These are phyloP conservation scores for Triadica sebifera DNA, from an alignment of 345 rosid species.

Conservation along the genomic window DNA sequence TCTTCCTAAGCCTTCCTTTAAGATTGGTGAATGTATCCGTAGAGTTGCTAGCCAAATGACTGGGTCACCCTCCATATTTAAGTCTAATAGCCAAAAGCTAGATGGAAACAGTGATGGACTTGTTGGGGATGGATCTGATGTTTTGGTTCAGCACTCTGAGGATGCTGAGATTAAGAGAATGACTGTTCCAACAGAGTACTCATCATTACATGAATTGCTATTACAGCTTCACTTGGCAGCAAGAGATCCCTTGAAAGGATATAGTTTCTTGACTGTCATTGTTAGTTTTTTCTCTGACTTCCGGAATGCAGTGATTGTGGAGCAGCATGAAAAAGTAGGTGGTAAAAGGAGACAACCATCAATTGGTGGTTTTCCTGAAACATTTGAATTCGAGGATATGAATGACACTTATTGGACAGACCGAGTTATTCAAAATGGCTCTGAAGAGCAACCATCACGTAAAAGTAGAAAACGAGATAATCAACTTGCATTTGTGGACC, in stretches of 20 bases:
- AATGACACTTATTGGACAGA: slow-evolving; percentile 95
- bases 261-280: slow-evolving; percentile 44
- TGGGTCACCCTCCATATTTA: slow-evolving; percentile 61
- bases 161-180: slow-evolving; percentile 38
- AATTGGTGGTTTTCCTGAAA: slow-evolving; percentile 50
- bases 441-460: slow-evolving; percentile 65
- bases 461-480: slow-evolving; percentile 42
- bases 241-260: slow-evolving; percentile 49
- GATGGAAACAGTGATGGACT: slow-evolving; percentile 26
- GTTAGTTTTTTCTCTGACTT: slow-evolving; percentile 71
- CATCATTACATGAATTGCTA: slow-evolving; percentile 62
- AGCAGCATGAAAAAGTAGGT: slow-evolving; percentile 39
- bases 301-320: slow-evolving; percentile 55
- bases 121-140: slow-evolving; percentile 42
- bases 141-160: slow-evolving; percentile 30
- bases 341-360: slow-evolving; percentile 50
- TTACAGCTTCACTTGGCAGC: slow-evolving; percentile 68
- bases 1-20: slow-evolving; percentile 67
- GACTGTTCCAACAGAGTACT: slow-evolving; percentile 37
- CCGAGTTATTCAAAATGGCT: slow-evolving; percentile 77
- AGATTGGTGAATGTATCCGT: slow-evolving; percentile 86
- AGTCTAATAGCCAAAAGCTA: slow-evolving; percentile 43
- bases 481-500: slow-evolving; percentile 51
- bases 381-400: slow-evolving; percentile 93
- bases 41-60: slow-evolving; percentile 94